phyloP scores from a whole-genome alignment of 371 early-diverging fungal species.

The Nematocida homosporus region DNA sequence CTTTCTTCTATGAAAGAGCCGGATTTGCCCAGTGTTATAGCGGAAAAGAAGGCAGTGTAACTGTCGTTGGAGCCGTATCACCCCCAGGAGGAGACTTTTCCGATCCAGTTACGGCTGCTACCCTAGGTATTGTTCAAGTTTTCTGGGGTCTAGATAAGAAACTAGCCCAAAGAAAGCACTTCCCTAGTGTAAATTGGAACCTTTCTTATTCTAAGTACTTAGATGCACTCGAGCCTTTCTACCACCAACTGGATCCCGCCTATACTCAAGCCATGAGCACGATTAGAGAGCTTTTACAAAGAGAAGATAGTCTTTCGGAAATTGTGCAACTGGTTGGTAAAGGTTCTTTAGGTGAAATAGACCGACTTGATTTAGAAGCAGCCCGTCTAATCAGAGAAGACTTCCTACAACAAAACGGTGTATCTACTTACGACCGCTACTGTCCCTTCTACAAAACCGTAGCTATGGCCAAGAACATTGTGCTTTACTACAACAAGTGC shows the following conservation, averaged over 20 bases:
- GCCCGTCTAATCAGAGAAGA: constrained; percentile 98
- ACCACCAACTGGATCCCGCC: constrained; percentile 84
- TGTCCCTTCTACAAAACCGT: constrained; percentile 98
- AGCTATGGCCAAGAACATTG: constrained; percentile 93
- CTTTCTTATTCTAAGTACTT: constrained; percentile 95
- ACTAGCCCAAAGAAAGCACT: constrained; percentile 99
- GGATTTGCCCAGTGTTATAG: constrained; percentile 89
- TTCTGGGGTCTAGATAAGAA: constrained; percentile 99
- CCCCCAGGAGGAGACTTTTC: constrained; percentile 99
- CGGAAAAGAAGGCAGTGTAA: constrained; percentile 90
- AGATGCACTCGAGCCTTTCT: constrained; percentile 87
- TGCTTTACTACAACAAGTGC: constrained; percentile 87
- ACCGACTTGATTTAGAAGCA: constrained; percentile 95
- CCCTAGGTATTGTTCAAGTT: constrained; percentile 97
- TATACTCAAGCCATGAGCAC: constrained; percentile 81
- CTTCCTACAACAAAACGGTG: constrained; percentile 99
- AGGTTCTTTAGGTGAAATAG: constrained; percentile 89
- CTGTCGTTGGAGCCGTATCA: constrained; percentile 97
- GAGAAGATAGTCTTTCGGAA: constrained; percentile 94
- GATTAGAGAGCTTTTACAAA: constrained; percentile 94
- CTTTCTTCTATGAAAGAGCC: constrained; percentile 99
- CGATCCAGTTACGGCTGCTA: constrained; percentile 97
- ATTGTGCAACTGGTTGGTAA: constrained; percentile 99
- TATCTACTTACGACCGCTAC: constrained; percentile 94
- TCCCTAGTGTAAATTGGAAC: constrained; percentile 99